Evolutionary conservation across 768 basidiomycete species (phyloP).

Genomic region (Calocybe cyanea): DNA sequence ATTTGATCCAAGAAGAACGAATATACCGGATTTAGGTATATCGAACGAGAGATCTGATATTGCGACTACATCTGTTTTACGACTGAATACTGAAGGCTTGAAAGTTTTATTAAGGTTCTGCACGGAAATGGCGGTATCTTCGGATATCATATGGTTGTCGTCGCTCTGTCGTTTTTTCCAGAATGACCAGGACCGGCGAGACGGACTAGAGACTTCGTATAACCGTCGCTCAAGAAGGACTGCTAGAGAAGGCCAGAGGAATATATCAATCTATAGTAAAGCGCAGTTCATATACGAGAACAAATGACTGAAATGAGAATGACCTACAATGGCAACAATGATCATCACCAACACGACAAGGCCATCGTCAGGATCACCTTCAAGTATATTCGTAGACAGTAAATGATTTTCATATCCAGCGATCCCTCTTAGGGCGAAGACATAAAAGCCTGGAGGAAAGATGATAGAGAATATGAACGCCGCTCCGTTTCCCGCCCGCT

Average conservation of each 20-base stretch:
- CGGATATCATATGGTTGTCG: conserved; percentile 21
- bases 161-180: conserved; percentile 23
- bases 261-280: conserved; percentile 55
- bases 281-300: neutral
- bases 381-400: conserved; percentile 48
- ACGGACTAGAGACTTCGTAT: conserved; percentile 53
- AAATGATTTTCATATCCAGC: conserved; percentile 64
- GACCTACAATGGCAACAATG: conserved; percentile 59
- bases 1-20: conserved; percentile 71
- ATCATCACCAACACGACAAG: conserved; percentile 54
- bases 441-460: conserved; percentile 75
- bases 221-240: conserved; percentile 52
- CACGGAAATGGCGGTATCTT: conserved; percentile 57
- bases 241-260: conserved; percentile 72
- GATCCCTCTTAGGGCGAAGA: conserved; percentile 66
- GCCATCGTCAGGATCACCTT: conserved; percentile 57
- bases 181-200: conserved; percentile 28
- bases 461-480: conserved; percentile 64
- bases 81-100: conserved; percentile 42
- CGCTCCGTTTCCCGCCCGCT: conserved; percentile 34
- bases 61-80: conserved; percentile 52
- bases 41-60: conserved; percentile 63
- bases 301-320: neutral
- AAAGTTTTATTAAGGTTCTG: conserved; percentile 59
- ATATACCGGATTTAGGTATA: conserved; percentile 72